These are phyloP conservation scores for Chlorencoelia australis DNA, from an alignment of 2,329 filamentous ascomycete species.

Conservation along the genomic window DNA sequence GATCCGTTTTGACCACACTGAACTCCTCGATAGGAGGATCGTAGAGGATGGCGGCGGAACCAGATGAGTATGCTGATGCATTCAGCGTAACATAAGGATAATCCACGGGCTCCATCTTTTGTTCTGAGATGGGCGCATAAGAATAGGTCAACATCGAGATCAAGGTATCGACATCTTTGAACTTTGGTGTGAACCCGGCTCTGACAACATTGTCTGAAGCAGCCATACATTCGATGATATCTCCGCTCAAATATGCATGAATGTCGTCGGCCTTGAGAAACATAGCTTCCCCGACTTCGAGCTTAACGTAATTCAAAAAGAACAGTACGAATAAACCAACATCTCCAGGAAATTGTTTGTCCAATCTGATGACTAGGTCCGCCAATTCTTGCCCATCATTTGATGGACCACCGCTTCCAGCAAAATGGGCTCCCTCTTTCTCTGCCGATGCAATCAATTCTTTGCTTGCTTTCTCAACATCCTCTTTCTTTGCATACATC, in stretches of 20 bases:
- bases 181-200: constrained; percentile 95
- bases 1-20: constrained; percentile 69
- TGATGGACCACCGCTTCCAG: constrained; percentile 57
- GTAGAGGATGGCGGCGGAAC: constrained; percentile 65
- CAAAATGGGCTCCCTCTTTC: constrained; percentile 61
- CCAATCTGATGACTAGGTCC: constrained; percentile 65
- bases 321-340: constrained; percentile 93
- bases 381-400: constrained; percentile 62
- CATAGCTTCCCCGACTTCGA: constrained; percentile 84
- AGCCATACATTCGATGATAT: constrained; percentile 99
- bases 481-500: constrained; percentile 65
- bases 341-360: constrained; percentile 78
- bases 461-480: constrained; percentile 53
- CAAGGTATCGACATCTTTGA: constrained; percentile 87
- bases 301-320: constrained; percentile 90
- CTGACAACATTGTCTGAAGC: constrained; percentile 98
- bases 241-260: constrained; percentile 84
- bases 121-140: constrained; percentile 86
- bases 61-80: constrained; percentile 68
- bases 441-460: constrained; percentile 63
- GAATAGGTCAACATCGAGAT: constrained; percentile 90
- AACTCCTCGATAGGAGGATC: constrained; percentile 97
- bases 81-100: constrained; percentile 84
- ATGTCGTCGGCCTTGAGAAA: constrained; percentile 96
- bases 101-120: constrained; percentile 80